These are phyloP conservation scores for Agaricus blazei DNA, from an alignment of 768 basidiomycete species.

Conservation along the genomic window DNA sequence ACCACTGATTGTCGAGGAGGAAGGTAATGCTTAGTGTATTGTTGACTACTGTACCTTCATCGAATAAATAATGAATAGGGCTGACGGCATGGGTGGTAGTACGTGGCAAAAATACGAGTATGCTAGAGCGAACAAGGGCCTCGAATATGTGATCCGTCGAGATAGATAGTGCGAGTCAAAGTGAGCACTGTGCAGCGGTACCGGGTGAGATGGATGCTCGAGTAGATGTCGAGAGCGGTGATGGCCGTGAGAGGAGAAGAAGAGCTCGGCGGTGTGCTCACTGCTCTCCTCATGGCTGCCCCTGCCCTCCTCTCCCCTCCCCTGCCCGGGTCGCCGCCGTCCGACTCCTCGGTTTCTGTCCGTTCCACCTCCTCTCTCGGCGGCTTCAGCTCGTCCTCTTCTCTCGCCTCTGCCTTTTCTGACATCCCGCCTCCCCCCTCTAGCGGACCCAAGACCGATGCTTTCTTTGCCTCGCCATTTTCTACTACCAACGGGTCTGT, in stretches of 20 bases:
- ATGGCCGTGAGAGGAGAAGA: conserved; percentile 1
- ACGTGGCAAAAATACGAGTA: too few relatives aligned
- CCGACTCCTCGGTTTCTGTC: conserved; percentile 1
- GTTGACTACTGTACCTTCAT: too few relatives aligned
- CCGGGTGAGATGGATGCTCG: too few relatives aligned
- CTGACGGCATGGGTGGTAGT: too few relatives aligned
- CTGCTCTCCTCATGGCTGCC: neutral
- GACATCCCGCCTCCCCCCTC: conserved; percentile 41
- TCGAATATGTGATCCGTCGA: too few relatives aligned
- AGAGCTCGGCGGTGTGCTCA: neutral
- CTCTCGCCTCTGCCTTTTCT: conserved; percentile 35
- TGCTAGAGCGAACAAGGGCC: too few relatives aligned
- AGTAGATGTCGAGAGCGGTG: neutral
- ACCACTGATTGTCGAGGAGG: neutral
- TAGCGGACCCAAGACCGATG: conserved; percentile 4
- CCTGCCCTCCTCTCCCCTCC: neutral
- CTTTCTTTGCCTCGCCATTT: conserved; percentile 27
- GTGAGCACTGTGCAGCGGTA: too few relatives aligned
- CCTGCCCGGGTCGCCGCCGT: conserved; percentile 4
- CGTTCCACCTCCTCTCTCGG: neutral
- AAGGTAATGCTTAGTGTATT: too few relatives aligned
- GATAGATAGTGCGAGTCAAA: too few relatives aligned
- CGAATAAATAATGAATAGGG: too few relatives aligned
- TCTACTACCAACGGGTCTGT: conserved; percentile 28
- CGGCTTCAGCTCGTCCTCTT: conserved; percentile 19